Evolutionary conservation across 2,329 filamentous ascomycete species (phyloP).

Genomic region (Herpotrichia juniperi): DNA sequence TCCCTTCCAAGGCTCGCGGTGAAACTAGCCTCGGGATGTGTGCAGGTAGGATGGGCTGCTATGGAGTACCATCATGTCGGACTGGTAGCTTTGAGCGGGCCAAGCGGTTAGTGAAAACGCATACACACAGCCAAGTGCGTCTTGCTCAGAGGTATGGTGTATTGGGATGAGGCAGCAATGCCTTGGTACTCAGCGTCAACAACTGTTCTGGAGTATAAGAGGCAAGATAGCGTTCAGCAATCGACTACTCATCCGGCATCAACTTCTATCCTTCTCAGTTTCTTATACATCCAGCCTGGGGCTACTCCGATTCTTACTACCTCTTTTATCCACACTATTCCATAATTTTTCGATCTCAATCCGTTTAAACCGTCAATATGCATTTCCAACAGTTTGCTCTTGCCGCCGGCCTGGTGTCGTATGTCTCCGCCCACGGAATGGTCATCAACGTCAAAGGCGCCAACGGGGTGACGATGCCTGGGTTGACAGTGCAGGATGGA

Average conservation of each 20-base stretch:
- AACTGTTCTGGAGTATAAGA: background rate
- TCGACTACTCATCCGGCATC: constrained; percentile 1
- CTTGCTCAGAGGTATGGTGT: background rate
- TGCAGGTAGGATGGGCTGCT: background rate
- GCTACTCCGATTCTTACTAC: background rate
- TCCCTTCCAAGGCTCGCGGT: background rate
- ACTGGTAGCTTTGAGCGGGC: background rate
- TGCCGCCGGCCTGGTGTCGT: constrained; percentile 36
- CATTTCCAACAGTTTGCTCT: constrained; percentile 32
- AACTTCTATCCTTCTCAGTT: background rate
- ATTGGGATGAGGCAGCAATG: background rate
- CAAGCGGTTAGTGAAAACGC: constrained; percentile 3
- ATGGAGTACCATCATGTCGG: constrained; percentile 1
- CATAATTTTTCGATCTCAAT: background rate
- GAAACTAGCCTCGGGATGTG: constrained; percentile 2
- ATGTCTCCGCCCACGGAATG: constrained; percentile 63
- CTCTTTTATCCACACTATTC: background rate
- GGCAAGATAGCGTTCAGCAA: background rate
- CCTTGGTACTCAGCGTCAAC: constrained; percentile 1
- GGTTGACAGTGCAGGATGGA: constrained; percentile 66
- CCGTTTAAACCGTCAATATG: constrained; percentile 23
- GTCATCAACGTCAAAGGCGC: constrained; percentile 61
- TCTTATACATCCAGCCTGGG: background rate
- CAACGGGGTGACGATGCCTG: constrained; percentile 68
- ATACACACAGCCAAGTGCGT: constrained; percentile 2